Percentiles rank a stretch among this genome's conserved stretches.
Conservation (phyloP, 1,139 yeast species). For the Komagataea norvegica region DNA sequence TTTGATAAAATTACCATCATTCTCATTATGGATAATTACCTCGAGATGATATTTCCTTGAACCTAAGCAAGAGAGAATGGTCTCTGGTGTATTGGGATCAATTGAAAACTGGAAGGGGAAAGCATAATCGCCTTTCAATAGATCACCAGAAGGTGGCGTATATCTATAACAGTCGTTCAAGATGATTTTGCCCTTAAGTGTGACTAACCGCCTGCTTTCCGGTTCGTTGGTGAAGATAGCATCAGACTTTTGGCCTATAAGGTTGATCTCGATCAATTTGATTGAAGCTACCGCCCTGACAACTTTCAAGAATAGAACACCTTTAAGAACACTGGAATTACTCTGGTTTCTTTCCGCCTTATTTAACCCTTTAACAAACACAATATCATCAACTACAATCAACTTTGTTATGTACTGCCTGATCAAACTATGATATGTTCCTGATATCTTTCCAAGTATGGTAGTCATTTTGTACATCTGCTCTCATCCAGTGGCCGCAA, state of each 20-base stretch:
- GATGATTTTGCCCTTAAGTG: constrained; percentile 3
- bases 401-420: constrained; percentile 11
- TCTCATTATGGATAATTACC: constrained; percentile 5
- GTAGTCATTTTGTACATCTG: no score
- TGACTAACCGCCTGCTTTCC: constrained; percentile 7
- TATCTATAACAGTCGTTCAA: constrained; percentile 16
- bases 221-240: constrained; percentile 2
- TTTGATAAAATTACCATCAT: background rate
- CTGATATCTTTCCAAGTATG: background rate
- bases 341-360: constrained; percentile 15
- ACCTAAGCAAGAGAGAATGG: constrained; percentile 12
- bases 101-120: constrained; percentile 23
- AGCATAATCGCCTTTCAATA: constrained; percentile 16
- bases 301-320: constrained; percentile 14
- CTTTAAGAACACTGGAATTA: constrained; percentile 13
- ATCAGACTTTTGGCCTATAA: constrained; percentile 17
- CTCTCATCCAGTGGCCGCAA: no score
- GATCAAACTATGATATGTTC: constrained; percentile 1
- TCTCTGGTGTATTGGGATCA: constrained; percentile 19
- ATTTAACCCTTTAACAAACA: constrained; percentile 18
- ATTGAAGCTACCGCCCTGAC: constrained; percentile 7
- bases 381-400: constrained; percentile 13
- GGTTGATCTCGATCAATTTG: constrained; percentile 12
- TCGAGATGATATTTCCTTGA: constrained; percentile 15
- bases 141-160: constrained; percentile 1